A percentile compares a stretch with the other conserved stretches of the same genome.
Evolutionary conservation across 495 filamentous ascomycete species (phyloP).

Genomic region (Neurospora pannonica): DNA sequence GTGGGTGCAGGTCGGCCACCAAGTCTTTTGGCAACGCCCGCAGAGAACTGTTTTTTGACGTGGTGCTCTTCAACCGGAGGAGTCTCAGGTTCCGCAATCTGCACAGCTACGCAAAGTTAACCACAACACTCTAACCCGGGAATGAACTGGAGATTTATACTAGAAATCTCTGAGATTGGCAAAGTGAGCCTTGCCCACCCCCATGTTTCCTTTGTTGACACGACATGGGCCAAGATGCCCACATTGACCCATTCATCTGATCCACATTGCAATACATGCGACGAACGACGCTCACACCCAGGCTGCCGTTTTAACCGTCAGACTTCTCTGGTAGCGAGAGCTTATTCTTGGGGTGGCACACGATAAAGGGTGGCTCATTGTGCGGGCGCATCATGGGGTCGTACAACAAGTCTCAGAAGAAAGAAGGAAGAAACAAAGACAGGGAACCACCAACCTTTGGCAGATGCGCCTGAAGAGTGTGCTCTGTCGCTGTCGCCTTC

Average conservation of each 20-base stretch:
- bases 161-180: neutral
- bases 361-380: neutral
- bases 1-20: constrained; percentile 29
- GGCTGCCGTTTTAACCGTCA: neutral
- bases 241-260: neutral
- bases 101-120: constrained; percentile 31
- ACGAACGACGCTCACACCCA: neutral
- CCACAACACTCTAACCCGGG: neutral
- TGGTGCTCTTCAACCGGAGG: constrained; percentile 25
- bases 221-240: neutral
- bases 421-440: neutral
- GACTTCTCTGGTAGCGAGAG: neutral
- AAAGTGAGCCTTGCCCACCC: constrained; percentile 1
- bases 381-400: neutral
- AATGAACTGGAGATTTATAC: neutral
- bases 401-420: neutral
- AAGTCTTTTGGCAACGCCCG: constrained; percentile 28
- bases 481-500: constrained; percentile 31
- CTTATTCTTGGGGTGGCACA: neutral
- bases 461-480: constrained; percentile 22
- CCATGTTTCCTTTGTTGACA: neutral
- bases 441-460: constrained; percentile 29
- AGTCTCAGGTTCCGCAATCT: constrained; percentile 38
- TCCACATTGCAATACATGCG: neutral
- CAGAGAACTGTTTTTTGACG: constrained; percentile 36